Evolutionary conservation across 306 rosid genomes (phyloP).

Genomic region (Cyamopsis tetragonoloba): DNA sequence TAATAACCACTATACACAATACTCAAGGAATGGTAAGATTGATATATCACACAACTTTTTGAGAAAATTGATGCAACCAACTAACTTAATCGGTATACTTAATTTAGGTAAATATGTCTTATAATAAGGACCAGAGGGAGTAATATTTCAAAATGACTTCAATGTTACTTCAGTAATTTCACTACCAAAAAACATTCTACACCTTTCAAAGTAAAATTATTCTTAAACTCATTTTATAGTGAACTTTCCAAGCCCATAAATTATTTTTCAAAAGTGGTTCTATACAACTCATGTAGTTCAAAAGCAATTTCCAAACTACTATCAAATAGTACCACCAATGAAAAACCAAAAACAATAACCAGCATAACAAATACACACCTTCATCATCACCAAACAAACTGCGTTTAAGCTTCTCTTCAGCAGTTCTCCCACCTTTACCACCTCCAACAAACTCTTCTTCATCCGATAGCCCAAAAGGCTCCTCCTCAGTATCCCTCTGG

Average conservation of each 20-base stretch:
- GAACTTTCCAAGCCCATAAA: neutral
- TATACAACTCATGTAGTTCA: neutral
- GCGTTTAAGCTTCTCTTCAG: slow-evolving; percentile 89
- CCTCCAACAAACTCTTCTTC: slow-evolving; percentile 82
- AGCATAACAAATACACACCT: slow-evolving; percentile 42
- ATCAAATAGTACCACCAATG: slow-evolving; percentile 4
- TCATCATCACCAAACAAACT: slow-evolving; percentile 88
- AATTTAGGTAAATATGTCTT: no score
- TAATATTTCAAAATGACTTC: neutral
- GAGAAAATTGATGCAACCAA: no score
- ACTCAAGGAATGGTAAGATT: no score
- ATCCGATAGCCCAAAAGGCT: slow-evolving; percentile 68
- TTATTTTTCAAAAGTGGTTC: neutral
- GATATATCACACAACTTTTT: no score
- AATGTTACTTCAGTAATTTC: neutral
- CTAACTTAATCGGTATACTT: no score
- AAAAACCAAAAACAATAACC: neutral
- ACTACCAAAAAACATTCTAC: neutral
- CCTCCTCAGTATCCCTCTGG: slow-evolving; percentile 62
- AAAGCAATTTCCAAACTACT: slow-evolving; percentile 7
- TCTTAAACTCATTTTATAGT: neutral
- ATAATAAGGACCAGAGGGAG: no score
- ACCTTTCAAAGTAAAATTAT: neutral
- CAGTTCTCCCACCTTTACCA: slow-evolving; percentile 85
- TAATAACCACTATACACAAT: no score